A percentile compares a stretch with the other conserved stretches of the same genome.
phyloP scores from a whole-genome alignment of 306 rosid genomes.

The Vigna nakashimae region DNA sequence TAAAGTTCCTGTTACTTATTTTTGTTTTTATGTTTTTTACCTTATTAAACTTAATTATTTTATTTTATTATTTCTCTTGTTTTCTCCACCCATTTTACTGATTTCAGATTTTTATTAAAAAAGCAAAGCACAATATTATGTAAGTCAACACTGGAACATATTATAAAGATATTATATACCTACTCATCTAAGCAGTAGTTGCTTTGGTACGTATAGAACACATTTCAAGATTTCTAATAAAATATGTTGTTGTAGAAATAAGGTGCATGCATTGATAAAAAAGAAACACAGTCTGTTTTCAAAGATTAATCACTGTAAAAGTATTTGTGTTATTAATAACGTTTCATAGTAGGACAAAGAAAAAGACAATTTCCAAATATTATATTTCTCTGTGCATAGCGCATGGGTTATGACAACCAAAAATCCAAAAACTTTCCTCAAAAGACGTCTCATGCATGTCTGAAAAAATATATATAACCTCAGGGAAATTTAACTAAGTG shows the following conservation, averaged over 20 bases:
- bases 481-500: background rate
- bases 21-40: background rate
- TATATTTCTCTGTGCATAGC: constrained; percentile 30
- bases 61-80: background rate
- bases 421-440: background rate
- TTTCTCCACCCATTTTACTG: background rate
- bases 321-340: background rate
- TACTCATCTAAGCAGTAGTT: background rate
- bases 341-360: background rate
- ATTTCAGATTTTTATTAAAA: background rate
- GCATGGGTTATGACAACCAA: background rate
- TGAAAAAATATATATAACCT: background rate
- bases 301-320: background rate
- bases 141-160: constrained; percentile 25
- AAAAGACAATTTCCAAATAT: constrained; percentile 27
- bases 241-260: background rate
- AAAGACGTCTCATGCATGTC: background rate
- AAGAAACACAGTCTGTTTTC: background rate
- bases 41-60: background rate
- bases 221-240: background rate
- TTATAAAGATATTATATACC: background rate
- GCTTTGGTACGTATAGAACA: background rate
- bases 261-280: background rate
- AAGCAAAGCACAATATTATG: background rate
- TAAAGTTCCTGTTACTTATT: background rate